Percentiles rank a stretch among this genome's conserved stretches.
Evolutionary conservation across 108 stramenopile species (phyloP).

Genomic region (Heterococcus sp.): DNA sequence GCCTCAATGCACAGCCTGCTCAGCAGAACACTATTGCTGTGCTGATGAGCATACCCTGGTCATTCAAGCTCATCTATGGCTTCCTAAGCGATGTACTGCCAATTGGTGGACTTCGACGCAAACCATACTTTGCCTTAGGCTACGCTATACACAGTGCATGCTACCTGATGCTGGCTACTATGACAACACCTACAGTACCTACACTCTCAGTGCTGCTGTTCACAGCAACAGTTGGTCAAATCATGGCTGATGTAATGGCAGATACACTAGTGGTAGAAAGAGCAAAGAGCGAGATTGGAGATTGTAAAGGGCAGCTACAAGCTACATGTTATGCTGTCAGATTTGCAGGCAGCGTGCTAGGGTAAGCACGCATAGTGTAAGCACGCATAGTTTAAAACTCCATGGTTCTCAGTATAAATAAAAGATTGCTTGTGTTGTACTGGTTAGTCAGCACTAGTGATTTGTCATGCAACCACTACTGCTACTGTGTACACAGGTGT

Average conservation of each 20-base stretch:
- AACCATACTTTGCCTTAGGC: slow-evolving; percentile 64
- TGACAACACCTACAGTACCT: background rate
- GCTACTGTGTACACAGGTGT: background rate
- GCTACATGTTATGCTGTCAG: slow-evolving; percentile 64
- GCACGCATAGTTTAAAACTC: background rate
- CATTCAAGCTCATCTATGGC: slow-evolving; percentile 59
- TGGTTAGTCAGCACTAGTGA: no score
- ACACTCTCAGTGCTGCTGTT: slow-evolving; percentile 29
- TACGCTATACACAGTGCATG: slow-evolving; percentile 4
- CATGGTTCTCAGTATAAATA: background rate
- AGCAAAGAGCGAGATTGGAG: slow-evolving; percentile 55
- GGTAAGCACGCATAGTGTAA: slow-evolving; percentile 23
- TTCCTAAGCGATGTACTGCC: slow-evolving; percentile 63
- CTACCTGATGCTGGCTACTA: slow-evolving; percentile 1
- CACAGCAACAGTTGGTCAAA: slow-evolving; percentile 47
- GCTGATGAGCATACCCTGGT: slow-evolving; percentile 48
- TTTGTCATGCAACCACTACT: no score
- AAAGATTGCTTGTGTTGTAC: no score
- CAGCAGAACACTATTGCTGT: slow-evolving; percentile 51
- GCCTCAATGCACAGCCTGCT: slow-evolving; percentile 50
- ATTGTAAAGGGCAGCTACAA: slow-evolving; percentile 61
- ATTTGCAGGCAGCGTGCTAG: slow-evolving; percentile 60
- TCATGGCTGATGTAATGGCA: slow-evolving; percentile 69
- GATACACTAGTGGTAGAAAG: slow-evolving; percentile 67
- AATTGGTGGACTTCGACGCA: slow-evolving; percentile 57